phyloP scores from a whole-genome alignment of 768 basidiomycete species.

The Podaxis carcinomalis region DNA sequence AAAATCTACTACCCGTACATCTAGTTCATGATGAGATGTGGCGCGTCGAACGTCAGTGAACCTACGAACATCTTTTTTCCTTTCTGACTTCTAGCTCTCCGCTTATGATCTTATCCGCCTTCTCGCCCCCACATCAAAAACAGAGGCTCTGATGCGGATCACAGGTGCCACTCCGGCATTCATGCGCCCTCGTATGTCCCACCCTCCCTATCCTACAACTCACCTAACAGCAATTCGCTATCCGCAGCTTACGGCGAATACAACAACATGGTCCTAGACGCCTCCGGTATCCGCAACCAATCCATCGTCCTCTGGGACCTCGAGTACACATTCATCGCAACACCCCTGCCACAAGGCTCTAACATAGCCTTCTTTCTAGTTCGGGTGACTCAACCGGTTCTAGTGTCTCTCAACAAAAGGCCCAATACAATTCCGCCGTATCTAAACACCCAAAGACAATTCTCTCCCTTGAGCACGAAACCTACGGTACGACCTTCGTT shows the following conservation, averaged over 20 bases:
- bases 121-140: not conserved
- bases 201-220: not conserved
- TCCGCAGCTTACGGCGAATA: constrained; percentile 38
- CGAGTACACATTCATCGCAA: constrained; percentile 19
- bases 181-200: constrained; percentile 39
- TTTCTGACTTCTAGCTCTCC: not conserved
- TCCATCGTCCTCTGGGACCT: constrained; percentile 37
- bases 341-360: not conserved
- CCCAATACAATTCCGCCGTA: constrained; percentile 7
- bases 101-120: not conserved
- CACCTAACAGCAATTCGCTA: not conserved
- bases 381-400: constrained; percentile 14
- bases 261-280: constrained; percentile 40
- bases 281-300: constrained; percentile 29
- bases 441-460: constrained; percentile 23
- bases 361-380: not conserved
- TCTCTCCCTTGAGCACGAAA: constrained; percentile 33
- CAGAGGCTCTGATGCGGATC: constrained; percentile 38
- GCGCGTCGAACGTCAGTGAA: constrained; percentile 29
- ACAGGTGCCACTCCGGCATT: constrained; percentile 40
- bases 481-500: constrained; percentile 16
- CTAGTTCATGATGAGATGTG: constrained; percentile 31
- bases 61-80: not conserved
- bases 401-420: constrained; percentile 11
- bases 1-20: not conserved